Evolutionary conservation across 345 rosid species (phyloP), one percentile per base, ranked within the genome.

Genomic region (Zanthoxylum bungeanum): DNA sequence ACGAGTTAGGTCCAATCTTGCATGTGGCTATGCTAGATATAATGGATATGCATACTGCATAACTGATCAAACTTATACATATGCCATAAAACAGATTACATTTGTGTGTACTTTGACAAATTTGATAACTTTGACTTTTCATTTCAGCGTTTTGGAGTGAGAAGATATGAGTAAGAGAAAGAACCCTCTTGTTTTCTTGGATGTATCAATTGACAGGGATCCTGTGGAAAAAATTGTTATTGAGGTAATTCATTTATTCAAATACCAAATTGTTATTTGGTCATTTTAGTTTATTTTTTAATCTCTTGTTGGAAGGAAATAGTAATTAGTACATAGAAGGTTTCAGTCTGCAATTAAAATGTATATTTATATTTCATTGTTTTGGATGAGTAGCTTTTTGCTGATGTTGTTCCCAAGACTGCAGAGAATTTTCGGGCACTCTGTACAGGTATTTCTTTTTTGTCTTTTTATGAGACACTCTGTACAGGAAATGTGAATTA

Each of bases 381-480:
- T 51, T 67, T 50, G 37, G 67, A 63, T 78, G 71, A 53, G 73
- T 84, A 93, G 99, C 99, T 93, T 80, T 93, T 88, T 81, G 91
- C 95, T 9, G 81, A 88, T 86, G 79, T 83, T 80, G 98, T 88
- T 77, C 99, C 98, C 24, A 91, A 79, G 88, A 91, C 99, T 21
- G 94, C 95, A 0, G 98, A 96, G 72, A 96, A 96, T 82, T 96
- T 96, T 51, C 91, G 97, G 62, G 91, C 94, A 68, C 96, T 96
- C 53, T 96, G 97, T 76, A 89, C 96, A 79, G 99, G 99, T 93
- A 85, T 42, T 33, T 71, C 4, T n/a, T 10, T 7, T 22, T 53
- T 36, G 10, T 53, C 10, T 55, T 55, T 7, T n/a, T n/a, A 0
- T 55, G 28, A 53, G 61, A 90, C 93, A 67, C 97, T 92, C 53